Conservation (phyloP, 2,329 filamentous ascomycete genomes). For the Akanthomyces lecanii region DNA sequence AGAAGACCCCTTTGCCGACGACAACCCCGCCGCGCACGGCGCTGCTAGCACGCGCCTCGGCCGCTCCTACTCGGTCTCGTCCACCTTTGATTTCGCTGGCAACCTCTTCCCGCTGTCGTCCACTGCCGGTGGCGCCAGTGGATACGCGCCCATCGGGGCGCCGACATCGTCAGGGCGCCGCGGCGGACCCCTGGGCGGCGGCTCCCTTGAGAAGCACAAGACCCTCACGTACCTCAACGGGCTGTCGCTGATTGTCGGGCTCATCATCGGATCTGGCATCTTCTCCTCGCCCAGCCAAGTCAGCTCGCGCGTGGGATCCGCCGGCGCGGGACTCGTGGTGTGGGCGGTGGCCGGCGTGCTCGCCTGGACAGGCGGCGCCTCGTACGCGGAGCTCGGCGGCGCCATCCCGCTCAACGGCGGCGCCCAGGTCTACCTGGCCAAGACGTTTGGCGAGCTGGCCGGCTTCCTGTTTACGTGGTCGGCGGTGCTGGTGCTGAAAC, state of each 20-base stretch:
- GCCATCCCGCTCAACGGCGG: conserved; percentile 95
- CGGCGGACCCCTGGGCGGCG: conserved; percentile 59
- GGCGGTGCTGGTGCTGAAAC: conserved; percentile 89
- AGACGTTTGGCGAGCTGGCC: conserved; percentile 90
- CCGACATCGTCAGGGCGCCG: conserved; percentile 54
- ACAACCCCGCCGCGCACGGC: conserved; percentile 44
- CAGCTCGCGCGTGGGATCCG: conserved; percentile 84
- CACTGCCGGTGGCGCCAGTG: conserved; percentile 57
- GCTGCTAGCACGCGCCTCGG: conserved; percentile 26
- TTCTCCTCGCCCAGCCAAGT: conserved; percentile 94
- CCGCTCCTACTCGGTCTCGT: conserved; percentile 84
- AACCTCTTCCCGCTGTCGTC: conserved; percentile 90
- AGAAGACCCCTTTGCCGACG: conserved; percentile 68
- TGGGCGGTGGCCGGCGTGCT: conserved; percentile 89
- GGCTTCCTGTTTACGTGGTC: conserved; percentile 98
- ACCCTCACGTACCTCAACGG: conserved; percentile 93
- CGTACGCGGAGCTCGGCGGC: conserved; percentile 91
- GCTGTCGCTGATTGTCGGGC: conserved; percentile 79
- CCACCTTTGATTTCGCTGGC: conserved; percentile 91
- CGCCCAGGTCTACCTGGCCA: conserved; percentile 87
- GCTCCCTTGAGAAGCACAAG: conserved; percentile 91
- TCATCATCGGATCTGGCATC: conserved; percentile 95
- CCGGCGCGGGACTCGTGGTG: conserved; percentile 83
- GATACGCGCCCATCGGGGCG: conserved; percentile 83
- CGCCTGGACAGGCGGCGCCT: conserved; percentile 93